phyloP scores from a whole-genome alignment of 2,329 filamentous ascomycete genomes.

The Penicillium aurantiogriseum region DNA sequence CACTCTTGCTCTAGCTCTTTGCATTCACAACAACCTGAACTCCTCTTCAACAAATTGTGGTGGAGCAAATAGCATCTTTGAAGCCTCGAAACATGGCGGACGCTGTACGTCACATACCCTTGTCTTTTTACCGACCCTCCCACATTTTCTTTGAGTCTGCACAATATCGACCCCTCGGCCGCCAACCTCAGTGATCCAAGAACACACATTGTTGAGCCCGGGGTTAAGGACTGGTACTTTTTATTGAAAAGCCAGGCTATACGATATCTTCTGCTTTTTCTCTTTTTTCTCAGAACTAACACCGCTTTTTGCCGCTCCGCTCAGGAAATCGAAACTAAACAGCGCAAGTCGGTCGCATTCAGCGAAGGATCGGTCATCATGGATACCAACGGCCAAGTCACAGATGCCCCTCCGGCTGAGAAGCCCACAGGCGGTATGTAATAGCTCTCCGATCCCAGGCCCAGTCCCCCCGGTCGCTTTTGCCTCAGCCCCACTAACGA shows the following conservation, averaged over 20 bases:
- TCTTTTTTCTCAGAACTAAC: conserved; percentile 28
- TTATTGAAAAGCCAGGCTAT: neutral
- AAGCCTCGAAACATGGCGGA: conserved; percentile 40
- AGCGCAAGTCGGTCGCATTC: conserved; percentile 92
- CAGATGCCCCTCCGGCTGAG: conserved; percentile 69
- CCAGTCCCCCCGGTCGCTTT: conserved; percentile 40
- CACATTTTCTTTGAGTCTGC: conserved; percentile 40
- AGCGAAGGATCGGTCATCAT: conserved; percentile 84
- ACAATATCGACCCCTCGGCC: conserved; percentile 29
- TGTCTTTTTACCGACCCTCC: conserved; percentile 40
- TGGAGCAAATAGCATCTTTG: conserved; percentile 15
- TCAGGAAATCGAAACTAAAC: conserved; percentile 56
- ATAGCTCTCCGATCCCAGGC: conserved; percentile 6
- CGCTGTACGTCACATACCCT: conserved; percentile 43
- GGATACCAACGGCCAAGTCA: conserved; percentile 83
- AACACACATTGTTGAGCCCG: conserved; percentile 6
- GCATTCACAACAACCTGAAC: neutral
- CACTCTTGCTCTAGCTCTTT: conserved; percentile 6
- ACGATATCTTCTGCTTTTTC: conserved; percentile 8
- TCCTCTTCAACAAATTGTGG: conserved; percentile 4
- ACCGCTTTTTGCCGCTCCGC: conserved; percentile 20
- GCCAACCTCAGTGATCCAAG: conserved; percentile 21
- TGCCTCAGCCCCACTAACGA: conserved; percentile 20
- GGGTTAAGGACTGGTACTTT: neutral
- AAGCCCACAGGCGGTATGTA: conserved; percentile 81